phyloP scores from a whole-genome alignment of 768 basidiomycete genomes.

The Phaeotremella skinneri region DNA sequence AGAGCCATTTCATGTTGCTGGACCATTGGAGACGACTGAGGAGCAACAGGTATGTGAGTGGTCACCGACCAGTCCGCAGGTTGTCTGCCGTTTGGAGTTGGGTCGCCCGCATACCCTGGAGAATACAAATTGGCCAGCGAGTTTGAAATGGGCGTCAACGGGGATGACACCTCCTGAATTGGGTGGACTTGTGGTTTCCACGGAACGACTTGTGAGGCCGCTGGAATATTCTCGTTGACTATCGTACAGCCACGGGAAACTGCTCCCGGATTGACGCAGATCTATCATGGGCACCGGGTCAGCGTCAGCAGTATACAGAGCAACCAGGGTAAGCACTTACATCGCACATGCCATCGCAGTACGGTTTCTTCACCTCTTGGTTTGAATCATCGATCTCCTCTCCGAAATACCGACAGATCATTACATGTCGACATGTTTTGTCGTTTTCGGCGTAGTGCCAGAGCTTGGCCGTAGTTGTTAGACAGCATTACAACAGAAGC shows the following conservation, averaged over 20 bases:
- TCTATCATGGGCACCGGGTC: constrained; percentile 11
- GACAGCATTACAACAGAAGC: not conserved
- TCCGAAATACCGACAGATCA: constrained; percentile 52
- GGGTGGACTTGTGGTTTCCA: not conserved
- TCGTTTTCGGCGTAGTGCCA: constrained; percentile 45
- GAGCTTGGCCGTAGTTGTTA: constrained; percentile 27
- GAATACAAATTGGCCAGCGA: not conserved
- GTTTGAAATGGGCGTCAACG: constrained; percentile 3
- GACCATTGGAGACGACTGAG: too few species aligned
- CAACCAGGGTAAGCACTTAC: constrained; percentile 31
- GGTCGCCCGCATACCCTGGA: constrained; percentile 10
- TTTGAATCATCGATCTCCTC: constrained; percentile 47
- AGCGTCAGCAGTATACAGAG: not conserved
- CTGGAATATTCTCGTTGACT: constrained; percentile 16
- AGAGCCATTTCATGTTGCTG: too few species aligned
- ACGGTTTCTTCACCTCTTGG: constrained; percentile 30
- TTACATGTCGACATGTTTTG: constrained; percentile 47
- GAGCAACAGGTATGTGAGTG: not conserved
- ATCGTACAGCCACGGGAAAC: constrained; percentile 19
- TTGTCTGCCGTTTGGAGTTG: too few species aligned
- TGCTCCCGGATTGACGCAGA: constrained; percentile 26
- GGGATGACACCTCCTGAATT: not conserved
- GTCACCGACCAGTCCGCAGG: too few species aligned
- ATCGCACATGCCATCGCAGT: constrained; percentile 52
- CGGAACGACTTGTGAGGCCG: constrained; percentile 23